Base-by-base conservation (phyloP, 2,329 filamentous ascomycete species). In the Pestalotiopsis sp. region DNA sequence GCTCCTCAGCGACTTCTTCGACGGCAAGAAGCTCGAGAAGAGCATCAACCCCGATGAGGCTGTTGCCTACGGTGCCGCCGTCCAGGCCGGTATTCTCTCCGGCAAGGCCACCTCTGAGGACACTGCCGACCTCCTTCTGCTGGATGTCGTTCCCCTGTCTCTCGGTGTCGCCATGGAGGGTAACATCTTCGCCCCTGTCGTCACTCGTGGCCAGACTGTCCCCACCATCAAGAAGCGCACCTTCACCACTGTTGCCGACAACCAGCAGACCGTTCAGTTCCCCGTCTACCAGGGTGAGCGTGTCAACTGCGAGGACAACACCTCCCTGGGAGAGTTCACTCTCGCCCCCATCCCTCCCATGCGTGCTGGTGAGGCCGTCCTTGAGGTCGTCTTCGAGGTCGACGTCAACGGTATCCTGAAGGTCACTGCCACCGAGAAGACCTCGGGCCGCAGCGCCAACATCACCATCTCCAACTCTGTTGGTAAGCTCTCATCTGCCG, bases 361-460 rank as follows among this genome's bases (percentile, higher is more conserved):
- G 94, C 91, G 91, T 78, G 95, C 96, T 78, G 95, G 96, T 81
- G 96, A 99, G 81, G 93, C 96, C 75, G 94, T 97, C 73, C 92
- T 99, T 59, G 96, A 99, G 86, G 93, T 95, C 75, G 94, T 98
- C 82, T 98, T 99, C 85, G 96, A 99, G 87, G 96, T 99, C 79
- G 96, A 99, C 76, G 96, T 98, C 89, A 99, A 99, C 88, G 96
- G 96, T 91, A 97, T 98, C 82, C 91, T 99, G 74, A 99, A 99
- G 91, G 96, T 98, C 78, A 98, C 95, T 71, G 96, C 96, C 74
- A 98, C 95, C 61, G 96, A 99, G 90, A 99, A 99, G 91, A 95
- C 94, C 75, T 97, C 96, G 40, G 96, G 96, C 78, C 94, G 96
- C 82, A 96, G 89, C 79, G 96, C 96, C 84, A 99, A 99, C 91